Evolutionary conservation across 1,284 basidiomycete genomes (phyloP).

Genomic region (Irpex sp.): DNA sequence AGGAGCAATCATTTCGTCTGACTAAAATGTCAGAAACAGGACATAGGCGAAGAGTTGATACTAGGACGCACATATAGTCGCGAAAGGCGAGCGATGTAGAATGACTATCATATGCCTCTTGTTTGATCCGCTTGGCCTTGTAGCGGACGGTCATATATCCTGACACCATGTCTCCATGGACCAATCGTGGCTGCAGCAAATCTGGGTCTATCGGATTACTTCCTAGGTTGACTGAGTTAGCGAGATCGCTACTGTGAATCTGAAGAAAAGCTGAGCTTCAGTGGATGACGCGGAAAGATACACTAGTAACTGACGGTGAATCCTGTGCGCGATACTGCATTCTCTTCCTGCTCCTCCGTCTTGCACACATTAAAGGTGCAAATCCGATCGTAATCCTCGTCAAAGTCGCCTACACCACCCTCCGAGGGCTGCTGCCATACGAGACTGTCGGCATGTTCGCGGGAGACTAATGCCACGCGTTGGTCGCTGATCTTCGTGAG

Average conservation of each 20-base stretch:
- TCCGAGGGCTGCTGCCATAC: slow-evolving; percentile 35
- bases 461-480: slow-evolving; percentile 43
- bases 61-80: too few species aligned
- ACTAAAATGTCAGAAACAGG: too few species aligned
- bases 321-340: slow-evolving; percentile 36
- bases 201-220: neutral
- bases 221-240: slow-evolving; percentile 20
- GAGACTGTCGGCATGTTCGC: slow-evolving; percentile 38
- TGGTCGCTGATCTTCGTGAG: slow-evolving; percentile 56
- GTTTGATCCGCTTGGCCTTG: too few species aligned
- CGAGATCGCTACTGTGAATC: too few species aligned
- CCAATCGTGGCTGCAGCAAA: too few species aligned
- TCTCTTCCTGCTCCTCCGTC: slow-evolving; percentile 57
- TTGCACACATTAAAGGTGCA: slow-evolving; percentile 55
- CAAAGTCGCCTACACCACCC: slow-evolving; percentile 16
- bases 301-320: slow-evolving; percentile 34
- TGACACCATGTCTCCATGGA: too few species aligned
- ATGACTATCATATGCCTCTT: too few species aligned
- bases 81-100: too few species aligned
- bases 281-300: neutral
- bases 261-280: neutral
- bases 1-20: too few species aligned
- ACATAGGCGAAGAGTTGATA: too few species aligned
- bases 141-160: too few species aligned
- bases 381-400: slow-evolving; percentile 34